Evolutionary conservation across 306 rosid species (phyloP).

Genomic region (Dryas alaskensis): DNA sequence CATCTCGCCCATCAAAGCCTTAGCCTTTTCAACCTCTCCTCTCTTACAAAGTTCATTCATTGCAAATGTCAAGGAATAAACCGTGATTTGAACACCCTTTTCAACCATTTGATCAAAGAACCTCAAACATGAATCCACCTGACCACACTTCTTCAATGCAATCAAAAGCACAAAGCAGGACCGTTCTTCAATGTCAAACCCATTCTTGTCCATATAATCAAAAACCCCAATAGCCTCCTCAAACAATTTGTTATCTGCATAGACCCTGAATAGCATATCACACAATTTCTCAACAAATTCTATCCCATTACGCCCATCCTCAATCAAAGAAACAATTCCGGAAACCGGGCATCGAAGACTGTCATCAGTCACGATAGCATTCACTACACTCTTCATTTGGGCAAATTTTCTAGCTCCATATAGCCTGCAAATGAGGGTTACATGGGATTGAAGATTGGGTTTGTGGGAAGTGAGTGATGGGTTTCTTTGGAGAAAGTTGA

Average conservation of each 20-base stretch:
- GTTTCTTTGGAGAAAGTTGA: conserved; percentile 44
- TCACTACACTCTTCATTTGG: conserved; percentile 46
- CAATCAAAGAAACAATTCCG: conserved; percentile 36
- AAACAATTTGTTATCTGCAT: conserved; percentile 51
- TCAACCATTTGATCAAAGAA: conserved; percentile 64
- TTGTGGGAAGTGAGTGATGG: conserved; percentile 26
- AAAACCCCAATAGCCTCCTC: conserved; percentile 55
- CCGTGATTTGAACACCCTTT: conserved; percentile 45
- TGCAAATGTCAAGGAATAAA: conserved; percentile 63
- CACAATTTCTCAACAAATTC: conserved; percentile 46
- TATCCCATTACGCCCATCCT: conserved; percentile 23
- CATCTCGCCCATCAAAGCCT: conserved; percentile 54
- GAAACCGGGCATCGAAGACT: conserved; percentile 22
- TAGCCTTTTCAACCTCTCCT: conserved; percentile 54
- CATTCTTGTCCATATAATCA: conserved; percentile 40
- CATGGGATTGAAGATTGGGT: conserved; percentile 60
- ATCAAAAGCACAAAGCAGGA: conserved; percentile 73
- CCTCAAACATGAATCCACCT: conserved; percentile 35
- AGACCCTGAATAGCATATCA: conserved; percentile 77
- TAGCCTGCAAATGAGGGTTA: conserved; percentile 45
- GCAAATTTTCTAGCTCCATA: conserved; percentile 46
- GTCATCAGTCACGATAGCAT: conserved; percentile 32
- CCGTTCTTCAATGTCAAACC: conserved; percentile 62
- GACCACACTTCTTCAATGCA: conserved; percentile 51
- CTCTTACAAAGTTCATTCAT: conserved; percentile 56